Base-by-base conservation (phyloP, 768 basidiomycete genomes). In the Lactarius deliciosus region DNA sequence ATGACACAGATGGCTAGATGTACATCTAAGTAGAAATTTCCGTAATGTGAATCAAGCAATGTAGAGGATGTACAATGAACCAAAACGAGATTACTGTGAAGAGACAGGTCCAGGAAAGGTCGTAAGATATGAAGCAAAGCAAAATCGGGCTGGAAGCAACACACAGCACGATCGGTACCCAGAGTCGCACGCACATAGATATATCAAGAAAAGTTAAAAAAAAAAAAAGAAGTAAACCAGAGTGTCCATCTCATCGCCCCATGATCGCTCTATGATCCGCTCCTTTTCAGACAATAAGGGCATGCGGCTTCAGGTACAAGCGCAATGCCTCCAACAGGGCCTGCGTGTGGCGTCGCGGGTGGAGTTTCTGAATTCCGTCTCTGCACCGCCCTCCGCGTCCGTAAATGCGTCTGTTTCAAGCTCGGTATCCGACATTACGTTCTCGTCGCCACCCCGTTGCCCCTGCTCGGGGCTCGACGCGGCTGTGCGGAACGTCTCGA, bases 401-500 rank as follows among this genome's bases (percentile, higher is more conserved):
- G 41, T 38, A 60, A 63, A 67, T 10, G 57, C 16, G 18, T 67
- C 62, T 16, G 57, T 30, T 41, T 67, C 66, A 5, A 16, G 40
- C 10, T 67, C 66, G 5, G 66, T 59, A 41, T 68, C 66, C 32
- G 66, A 64, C 25, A 32, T 41, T 11, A 32, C 62, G 2, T 8
- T 11, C n/a, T 36, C 56, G 7, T 57, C 30, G 61, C 13, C 38
- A 0, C 5, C 54, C 62, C 11, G 50, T 50, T 18, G 57, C 18
- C 20, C 36, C 20, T 63, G 56, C 3, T 28, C 61, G 32, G 45
- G 45, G 10, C 8, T 8, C 45, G 60, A 63, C 41, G n/a, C 40
- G 34, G 68, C 61, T 20, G 66, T 68, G n/a, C 59, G 54, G 55
- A 69, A 63, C 18, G 66, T 47, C 0, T 68, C 64, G 6, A 69